A percentile compares a stretch with the other conserved stretches of the same genome.
These are phyloP conservation scores for Prorocentrum cordatum DNA, from an alignment of 169 alveolate species.

Conservation along the genomic window DNA sequence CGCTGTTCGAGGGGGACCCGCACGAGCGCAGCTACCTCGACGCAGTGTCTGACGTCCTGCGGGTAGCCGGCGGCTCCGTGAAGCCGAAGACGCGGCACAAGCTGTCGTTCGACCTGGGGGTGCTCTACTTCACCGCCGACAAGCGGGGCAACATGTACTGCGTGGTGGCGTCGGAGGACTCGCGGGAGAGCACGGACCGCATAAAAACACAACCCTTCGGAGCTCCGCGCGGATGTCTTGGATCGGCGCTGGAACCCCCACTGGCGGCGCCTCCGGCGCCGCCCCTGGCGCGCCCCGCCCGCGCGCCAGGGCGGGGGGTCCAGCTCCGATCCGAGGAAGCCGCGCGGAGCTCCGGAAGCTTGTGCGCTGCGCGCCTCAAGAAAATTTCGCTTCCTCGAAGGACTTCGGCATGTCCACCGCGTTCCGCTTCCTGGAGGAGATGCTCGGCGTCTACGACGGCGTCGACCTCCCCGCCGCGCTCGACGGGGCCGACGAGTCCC, in stretches of 20 bases:
- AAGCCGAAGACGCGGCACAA: conserved; percentile 39
- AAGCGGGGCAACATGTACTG: conserved; percentile 38
- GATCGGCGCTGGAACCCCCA: too few relatives aligned
- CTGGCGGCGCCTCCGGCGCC: too few relatives aligned
- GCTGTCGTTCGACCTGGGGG: conserved; percentile 21
- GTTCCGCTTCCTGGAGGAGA: conserved; percentile 33
- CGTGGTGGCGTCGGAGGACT: conserved; percentile 46
- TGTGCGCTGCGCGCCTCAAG: too few relatives aligned
- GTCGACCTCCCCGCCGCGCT: conserved; percentile 3
- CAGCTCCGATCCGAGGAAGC: too few relatives aligned
- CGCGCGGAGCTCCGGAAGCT: too few relatives aligned
- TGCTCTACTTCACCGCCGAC: conserved; percentile 48
- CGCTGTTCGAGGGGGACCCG: conserved; percentile 25
- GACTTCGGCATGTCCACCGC: conserved; percentile 5
- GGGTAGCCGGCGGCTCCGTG: conserved; percentile 37
- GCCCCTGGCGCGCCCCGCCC: too few relatives aligned
- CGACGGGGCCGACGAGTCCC: conserved; percentile 32
- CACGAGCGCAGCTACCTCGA: background rate
- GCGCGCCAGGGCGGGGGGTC: too few relatives aligned
- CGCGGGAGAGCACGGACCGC: too few relatives aligned
- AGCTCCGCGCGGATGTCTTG: too few relatives aligned
- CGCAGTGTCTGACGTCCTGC: conserved; percentile 23
- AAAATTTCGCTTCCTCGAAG: too few relatives aligned
- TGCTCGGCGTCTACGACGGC: conserved; percentile 45
- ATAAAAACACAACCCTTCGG: too few relatives aligned